Evolutionary conservation across 257 asterid genomes (phyloP).

Genomic region (Ajuga chamaepitys): DNA sequence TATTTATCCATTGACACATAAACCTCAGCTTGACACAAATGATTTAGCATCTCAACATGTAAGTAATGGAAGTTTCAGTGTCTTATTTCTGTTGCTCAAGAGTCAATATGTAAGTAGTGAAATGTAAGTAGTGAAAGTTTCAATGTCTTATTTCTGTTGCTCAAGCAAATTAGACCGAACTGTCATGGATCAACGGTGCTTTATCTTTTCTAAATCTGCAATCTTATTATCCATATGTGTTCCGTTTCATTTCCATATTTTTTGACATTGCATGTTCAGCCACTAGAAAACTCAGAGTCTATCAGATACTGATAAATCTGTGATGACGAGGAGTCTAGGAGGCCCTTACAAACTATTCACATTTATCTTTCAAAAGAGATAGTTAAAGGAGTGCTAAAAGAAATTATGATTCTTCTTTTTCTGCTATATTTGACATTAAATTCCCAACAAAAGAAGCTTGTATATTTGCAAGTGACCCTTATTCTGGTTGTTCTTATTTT

Average conservation of each 20-base stretch:
- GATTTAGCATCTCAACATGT: conserved; percentile 8
- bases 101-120: too few relatives aligned
- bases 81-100: conserved; percentile 4
- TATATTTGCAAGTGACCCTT: background rate
- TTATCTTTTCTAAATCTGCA: background rate
- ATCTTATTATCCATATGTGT: background rate
- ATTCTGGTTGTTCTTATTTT: background rate
- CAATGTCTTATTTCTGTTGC: conserved; percentile 4
- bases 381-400: background rate
- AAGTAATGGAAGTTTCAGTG: conserved; percentile 1
- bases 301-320: background rate
- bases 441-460: background rate
- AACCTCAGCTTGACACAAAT: background rate
- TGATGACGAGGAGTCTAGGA: conserved; percentile 6
- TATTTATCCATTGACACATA: background rate
- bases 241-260: background rate
- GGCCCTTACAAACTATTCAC: background rate
- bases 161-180: conserved; percentile 3
- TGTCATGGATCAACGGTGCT: background rate
- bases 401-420: too few relatives aligned
- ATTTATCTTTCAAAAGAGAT: background rate
- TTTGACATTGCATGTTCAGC: background rate
- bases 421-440: background rate
- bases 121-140: conserved; percentile 2
- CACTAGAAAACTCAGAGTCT: background rate